Evolutionary conservation across 345 rosid genomes (phyloP), one percentile per base, ranked within the genome.

Genomic region (Nephelium lappaceum): DNA sequence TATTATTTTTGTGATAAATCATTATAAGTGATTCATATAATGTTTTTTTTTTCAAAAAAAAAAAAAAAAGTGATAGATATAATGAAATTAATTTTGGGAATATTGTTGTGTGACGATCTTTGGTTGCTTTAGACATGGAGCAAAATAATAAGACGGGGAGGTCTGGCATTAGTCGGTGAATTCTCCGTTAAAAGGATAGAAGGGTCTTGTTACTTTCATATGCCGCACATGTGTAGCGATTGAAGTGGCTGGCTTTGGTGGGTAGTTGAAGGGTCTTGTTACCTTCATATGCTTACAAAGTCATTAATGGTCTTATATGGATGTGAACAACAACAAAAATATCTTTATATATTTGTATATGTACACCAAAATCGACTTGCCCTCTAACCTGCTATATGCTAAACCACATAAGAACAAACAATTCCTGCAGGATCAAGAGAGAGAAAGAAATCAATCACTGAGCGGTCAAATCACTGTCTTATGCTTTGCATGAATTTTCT

Each of bases 231-330:
- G 67, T 73, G 77, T 73, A 42, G 39, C 15, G 57, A 74, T 42
- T 24, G 68, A 41, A 74, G 58, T 61, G 77, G 69, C 23, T 24
- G 16, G 5, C 47, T 39, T 24, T 78, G 41, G 62, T 25, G 78
- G 55, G 75, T 74, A 0, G 76, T 69, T 80, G 73, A 41, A 58
- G 68, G 31, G 77, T 76, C 73, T 12, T 53, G 76, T 64, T 25
- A 2, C 70, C 41, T 76, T 65, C 62, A 19, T 43, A 64, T 8
- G 72, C 72, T 8, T 60, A 41, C 77, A 41, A 53, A 64, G 36
- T 51, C 71, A 24, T 36, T 38, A 53, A 25, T 64, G 5, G 75
- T 18, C 1, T 38, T 53, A 15, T 47, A 47, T 38, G 57, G 19
- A 36, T 65, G 63, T 42, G 62, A 73, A 67, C 19, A n/a, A 66